Evolutionary conservation across 2,329 filamentous ascomycete genomes (phyloP).

Genomic region (Ophiocordyceps polyrhachis-furcata): DNA sequence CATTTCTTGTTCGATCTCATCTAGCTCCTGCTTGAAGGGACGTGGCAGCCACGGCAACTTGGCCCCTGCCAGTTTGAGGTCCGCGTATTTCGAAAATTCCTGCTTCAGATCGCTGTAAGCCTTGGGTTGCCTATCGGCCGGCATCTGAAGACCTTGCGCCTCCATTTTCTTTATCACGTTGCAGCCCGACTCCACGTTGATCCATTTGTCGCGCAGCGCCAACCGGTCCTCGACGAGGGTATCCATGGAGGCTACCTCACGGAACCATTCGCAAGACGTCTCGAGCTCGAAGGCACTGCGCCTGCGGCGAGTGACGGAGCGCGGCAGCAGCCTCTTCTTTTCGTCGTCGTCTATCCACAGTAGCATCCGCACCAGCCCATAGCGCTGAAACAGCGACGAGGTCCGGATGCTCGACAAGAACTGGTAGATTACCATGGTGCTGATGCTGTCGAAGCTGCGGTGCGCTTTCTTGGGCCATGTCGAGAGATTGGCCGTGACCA

Average conservation of each 20-base stretch:
- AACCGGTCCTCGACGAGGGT: conserved; percentile 9
- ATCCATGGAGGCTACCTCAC: conserved; percentile 34
- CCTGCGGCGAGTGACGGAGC: conserved; percentile 31
- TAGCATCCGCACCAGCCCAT: conserved; percentile 65
- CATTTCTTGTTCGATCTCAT: conserved; percentile 13
- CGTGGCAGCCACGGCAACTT: conserved; percentile 15
- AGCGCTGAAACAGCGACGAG: conserved; percentile 47
- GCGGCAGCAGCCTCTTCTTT: conserved; percentile 40
- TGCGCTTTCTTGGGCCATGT: conserved; percentile 31
- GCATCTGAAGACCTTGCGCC: conserved; percentile 20
- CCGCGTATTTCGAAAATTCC: conserved; percentile 7
- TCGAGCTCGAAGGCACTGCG: conserved; percentile 42
- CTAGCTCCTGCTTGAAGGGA: conserved; percentile 22
- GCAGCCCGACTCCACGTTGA: conserved; percentile 27
- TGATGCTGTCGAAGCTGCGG: conserved; percentile 34
- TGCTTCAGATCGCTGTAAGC: conserved; percentile 8
- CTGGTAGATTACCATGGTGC: conserved; percentile 39
- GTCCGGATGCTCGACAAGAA: conserved; percentile 39
- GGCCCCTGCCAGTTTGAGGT: conserved; percentile 12
- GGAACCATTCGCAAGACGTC: conserved; percentile 36
- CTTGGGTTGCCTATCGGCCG: conserved; percentile 22
- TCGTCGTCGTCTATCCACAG: conserved; percentile 50
- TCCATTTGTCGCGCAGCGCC: conserved; percentile 23
- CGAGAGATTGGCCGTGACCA: conserved; percentile 52
- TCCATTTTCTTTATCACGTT: conserved; percentile 27